These are phyloP conservation scores for Mucor velutinosus DNA, from an alignment of 371 early-diverging fungal species.

Conservation along the genomic window DNA sequence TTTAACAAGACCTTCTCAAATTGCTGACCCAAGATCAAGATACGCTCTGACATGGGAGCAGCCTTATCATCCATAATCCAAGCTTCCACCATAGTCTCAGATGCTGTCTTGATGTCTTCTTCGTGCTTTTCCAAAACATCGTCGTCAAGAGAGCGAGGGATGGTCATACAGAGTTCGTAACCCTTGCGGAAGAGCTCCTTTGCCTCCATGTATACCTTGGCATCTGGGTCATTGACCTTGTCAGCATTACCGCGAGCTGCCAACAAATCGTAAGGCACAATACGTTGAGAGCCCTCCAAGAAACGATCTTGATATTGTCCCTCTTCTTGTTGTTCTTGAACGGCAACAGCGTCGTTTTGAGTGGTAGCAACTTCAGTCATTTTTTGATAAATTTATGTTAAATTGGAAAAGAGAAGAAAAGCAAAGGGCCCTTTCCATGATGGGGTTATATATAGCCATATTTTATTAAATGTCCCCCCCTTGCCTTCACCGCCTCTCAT, in stretches of 20 bases:
- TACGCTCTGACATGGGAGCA: slow-evolving; percentile 62
- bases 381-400: not conserved
- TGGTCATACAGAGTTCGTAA: slow-evolving; percentile 58
- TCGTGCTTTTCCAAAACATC: slow-evolving; percentile 57
- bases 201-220: slow-evolving; percentile 59
- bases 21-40: slow-evolving; percentile 24
- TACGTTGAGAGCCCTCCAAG: slow-evolving; percentile 50
- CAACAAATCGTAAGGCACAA: slow-evolving; percentile 66
- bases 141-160: slow-evolving; percentile 62
- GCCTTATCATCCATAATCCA: slow-evolving; percentile 74
- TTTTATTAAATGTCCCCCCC: not conserved
- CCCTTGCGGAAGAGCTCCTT: slow-evolving; percentile 63
- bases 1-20: slow-evolving; percentile 39
- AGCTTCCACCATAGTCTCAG: slow-evolving; percentile 64
- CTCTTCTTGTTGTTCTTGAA: slow-evolving; percentile 14
- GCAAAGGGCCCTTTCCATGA: not conserved
- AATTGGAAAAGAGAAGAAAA: not conserved
- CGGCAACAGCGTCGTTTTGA: not conserved
- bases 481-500: not conserved
- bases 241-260: slow-evolving; percentile 57
- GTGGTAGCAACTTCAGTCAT: slow-evolving; percentile 19
- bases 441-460: not conserved
- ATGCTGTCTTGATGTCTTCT: slow-evolving; percentile 61
- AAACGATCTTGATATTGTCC: slow-evolving; percentile 54
- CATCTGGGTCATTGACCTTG: slow-evolving; percentile 64